Conservation (phyloP, 2,329 filamentous ascomycete genomes). For the Paracamarosporium sp. region DNA sequence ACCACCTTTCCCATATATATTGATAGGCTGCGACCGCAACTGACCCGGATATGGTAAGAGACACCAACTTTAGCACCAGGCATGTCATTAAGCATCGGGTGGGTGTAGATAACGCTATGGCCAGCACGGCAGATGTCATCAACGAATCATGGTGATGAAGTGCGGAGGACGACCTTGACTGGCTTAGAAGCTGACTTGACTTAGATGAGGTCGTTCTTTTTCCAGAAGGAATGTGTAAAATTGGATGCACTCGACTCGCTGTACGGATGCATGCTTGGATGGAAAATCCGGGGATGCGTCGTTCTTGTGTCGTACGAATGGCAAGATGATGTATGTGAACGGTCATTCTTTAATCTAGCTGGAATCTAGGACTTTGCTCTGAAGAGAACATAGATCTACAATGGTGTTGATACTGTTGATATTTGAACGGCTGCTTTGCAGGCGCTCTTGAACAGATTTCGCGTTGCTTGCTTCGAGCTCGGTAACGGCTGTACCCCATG, state of each 20-base stretch:
- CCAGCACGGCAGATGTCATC: conserved; percentile 11
- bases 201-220: not conserved
- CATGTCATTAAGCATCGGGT: conserved; percentile 15
- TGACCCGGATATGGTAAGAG: conserved; percentile 27
- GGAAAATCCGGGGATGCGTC: not conserved
- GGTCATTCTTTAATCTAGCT: not conserved
- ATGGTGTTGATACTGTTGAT: conserved; percentile 30
- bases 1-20: conserved; percentile 27
- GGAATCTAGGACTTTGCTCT: conserved; percentile 31
- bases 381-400: conserved; percentile 36
- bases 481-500: conserved; percentile 32
- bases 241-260: not conserved
- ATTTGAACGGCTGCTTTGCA: conserved; percentile 31
- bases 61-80: conserved; percentile 15
- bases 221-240: not conserved
- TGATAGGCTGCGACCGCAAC: conserved; percentile 24
- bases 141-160: not conserved
- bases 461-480: conserved; percentile 29
- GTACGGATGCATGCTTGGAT: not conserved
- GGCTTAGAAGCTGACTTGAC: not conserved
- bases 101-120: conserved; percentile 3
- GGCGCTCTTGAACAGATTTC: conserved; percentile 21
- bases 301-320: not conserved
- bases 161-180: not conserved
- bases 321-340: not conserved